Evolutionary conservation across 495 filamentous ascomycete species (phyloP), one percentile per base, ranked within the genome.

Genomic region (Aspergillus homomorphus): DNA sequence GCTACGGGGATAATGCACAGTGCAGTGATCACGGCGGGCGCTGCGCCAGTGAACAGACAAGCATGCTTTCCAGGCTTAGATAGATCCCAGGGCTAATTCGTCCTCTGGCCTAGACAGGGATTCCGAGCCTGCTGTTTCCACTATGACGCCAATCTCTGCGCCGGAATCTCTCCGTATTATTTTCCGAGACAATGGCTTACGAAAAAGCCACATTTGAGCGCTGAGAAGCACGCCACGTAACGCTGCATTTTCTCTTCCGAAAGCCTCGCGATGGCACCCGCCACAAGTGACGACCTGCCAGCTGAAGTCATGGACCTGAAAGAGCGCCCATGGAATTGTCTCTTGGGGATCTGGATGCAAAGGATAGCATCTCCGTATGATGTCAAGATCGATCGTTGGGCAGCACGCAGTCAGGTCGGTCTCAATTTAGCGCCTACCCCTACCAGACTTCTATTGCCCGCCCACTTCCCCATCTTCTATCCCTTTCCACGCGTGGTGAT

Each of bases 121-220:
- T 26, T 23, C 30, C n/a, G 23, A 51, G 19, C 48, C 23, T 15
- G 48, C 30, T 51, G 24, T 30, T 33, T 30, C 16, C 23, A 21
- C 15, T 22, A 28, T 22, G 12, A 12, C 33, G 46, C 48, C 48
- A 28, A 51, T 30, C 48, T 19, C 46, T 21, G 46, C 52, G 58
- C 55, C 52, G 63, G 52, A 50, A 45, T 38, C 33, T 58, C 60
- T 62, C 60, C 63, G 57, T 57, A 53, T 55, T 49, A 18, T 56
- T 41, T 66, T 60, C 53, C 53, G 45, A 51, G 45, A 18, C 14
- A 42, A 24, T 22, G 44, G 26, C 52, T 19, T 42, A 49, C 45
- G 19, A 61, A 60, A 55, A 59, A 2, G 33, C 33, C 24, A 23
- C 60, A 43, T 58, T 57, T 66, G 62, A 60, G 63, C 63, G 57